phyloP scores from a whole-genome alignment of 371 early-diverging fungal species.

The Mucor circinelloides region DNA sequence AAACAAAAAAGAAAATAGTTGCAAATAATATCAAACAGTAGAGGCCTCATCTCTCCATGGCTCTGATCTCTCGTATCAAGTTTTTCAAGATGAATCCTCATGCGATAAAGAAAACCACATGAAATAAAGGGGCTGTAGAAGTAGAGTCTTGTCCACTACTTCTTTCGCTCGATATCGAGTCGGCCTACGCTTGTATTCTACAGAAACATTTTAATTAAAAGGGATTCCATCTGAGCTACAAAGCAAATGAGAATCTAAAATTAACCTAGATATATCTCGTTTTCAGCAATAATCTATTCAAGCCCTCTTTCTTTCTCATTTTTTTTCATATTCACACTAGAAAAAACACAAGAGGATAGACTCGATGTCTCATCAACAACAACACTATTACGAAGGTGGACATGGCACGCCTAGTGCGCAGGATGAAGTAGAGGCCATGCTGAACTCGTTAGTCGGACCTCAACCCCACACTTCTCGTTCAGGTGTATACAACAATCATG shows the following conservation, averaged over 20 bases:
- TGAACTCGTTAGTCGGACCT: constrained; percentile 22
- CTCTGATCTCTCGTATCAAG: no score
- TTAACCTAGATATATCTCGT: neutral
- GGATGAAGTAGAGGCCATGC: constrained; percentile 23
- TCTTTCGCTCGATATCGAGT: neutral
- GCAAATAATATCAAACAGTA: no score
- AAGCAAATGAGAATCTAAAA: neutral
- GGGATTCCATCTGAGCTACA: neutral
- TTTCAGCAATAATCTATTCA: neutral
- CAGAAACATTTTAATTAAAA: neutral
- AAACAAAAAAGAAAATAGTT: no score
- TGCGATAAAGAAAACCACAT: no score
- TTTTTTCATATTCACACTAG: constrained; percentile 4
- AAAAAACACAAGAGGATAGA: neutral
- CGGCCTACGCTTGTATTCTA: no score
- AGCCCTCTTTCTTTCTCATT: neutral
- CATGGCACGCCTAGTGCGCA: neutral
- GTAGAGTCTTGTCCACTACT: no score
- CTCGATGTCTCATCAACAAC: constrained; percentile 19
- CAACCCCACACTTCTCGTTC: constrained; percentile 10
- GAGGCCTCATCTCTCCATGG: no score
- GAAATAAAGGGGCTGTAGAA: no score
- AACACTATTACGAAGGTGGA: constrained; percentile 11
- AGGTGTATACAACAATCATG: neutral
- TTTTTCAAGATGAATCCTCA: no score